Evolutionary conservation across 352 stramenopile genomes (phyloP).

Genomic region (Phytophthora boehmeriae): DNA sequence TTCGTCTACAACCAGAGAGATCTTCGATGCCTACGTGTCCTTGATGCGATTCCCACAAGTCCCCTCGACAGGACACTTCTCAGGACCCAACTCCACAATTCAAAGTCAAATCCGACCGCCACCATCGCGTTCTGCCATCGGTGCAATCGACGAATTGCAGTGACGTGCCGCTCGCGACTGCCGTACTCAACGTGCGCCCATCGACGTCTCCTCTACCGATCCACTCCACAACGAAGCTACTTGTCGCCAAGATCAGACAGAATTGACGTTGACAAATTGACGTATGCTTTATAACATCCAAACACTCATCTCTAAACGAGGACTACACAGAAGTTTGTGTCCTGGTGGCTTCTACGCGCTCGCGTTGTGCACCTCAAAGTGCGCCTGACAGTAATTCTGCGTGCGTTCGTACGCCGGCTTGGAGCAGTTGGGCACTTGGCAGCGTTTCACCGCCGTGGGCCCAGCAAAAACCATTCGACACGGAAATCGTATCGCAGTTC

Average conservation of each 20-base stretch:
- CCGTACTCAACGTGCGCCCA: too few relatives aligned
- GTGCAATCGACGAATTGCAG: too few relatives aligned
- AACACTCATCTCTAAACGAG: constrained; percentile 2
- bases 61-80: too few relatives aligned
- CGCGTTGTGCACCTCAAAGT: constrained; percentile 21
- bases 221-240: neutral
- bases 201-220: too few relatives aligned
- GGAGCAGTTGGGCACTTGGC: constrained; percentile 34
- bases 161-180: too few relatives aligned
- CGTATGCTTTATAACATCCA: neutral
- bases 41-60: too few relatives aligned
- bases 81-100: too few relatives aligned
- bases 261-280: constrained; percentile 1
- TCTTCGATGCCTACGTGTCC: too few relatives aligned
- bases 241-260: neutral
- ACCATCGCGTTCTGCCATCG: too few relatives aligned
- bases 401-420: constrained; percentile 49
- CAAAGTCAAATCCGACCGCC: too few relatives aligned
- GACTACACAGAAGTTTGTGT: neutral
- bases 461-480: constrained; percentile 54
- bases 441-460: constrained; percentile 46
- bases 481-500: constrained; percentile 52
- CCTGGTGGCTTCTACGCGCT: neutral
- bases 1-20: too few relatives aligned
- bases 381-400: constrained; percentile 38